These are phyloP conservation scores for Neurospora sp. DNA, from an alignment of 495 filamentous ascomycete species.

Conservation along the genomic window DNA sequence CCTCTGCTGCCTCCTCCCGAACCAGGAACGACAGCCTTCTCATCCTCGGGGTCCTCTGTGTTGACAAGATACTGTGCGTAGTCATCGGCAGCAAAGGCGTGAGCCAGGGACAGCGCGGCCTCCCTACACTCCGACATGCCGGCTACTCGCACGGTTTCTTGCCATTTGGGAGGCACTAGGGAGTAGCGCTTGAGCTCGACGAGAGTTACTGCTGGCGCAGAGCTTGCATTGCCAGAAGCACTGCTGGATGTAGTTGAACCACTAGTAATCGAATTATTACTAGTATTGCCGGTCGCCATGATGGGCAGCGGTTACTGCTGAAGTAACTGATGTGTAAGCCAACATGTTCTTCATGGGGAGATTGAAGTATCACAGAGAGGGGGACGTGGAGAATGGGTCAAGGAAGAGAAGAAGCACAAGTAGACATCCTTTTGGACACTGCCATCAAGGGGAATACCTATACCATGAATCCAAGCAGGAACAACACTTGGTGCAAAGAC, in stretches of 20 bases:
- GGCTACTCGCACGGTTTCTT: constrained; percentile 47
- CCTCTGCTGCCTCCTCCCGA: background rate
- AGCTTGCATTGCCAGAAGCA: background rate
- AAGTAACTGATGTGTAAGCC: background rate
- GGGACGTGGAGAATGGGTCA: background rate
- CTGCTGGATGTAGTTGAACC: background rate
- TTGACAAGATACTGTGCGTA: constrained; percentile 62
- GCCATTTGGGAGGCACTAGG: constrained; percentile 36
- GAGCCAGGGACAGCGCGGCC: constrained; percentile 56
- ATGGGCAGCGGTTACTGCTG: constrained; percentile 9
- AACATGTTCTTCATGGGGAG: background rate
- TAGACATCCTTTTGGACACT: background rate
- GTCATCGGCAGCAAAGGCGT: constrained; percentile 67
- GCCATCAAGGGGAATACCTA: background rate
- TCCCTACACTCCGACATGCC: constrained; percentile 52
- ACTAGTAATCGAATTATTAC: constrained; percentile 13
- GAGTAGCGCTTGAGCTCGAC: constrained; percentile 37
- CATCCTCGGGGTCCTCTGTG: constrained; percentile 48
- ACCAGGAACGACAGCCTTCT: constrained; percentile 21
- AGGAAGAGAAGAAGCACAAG: background rate
- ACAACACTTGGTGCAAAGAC: background rate
- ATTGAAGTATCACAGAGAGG: background rate
- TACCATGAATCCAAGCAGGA: background rate
- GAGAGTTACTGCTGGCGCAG: constrained; percentile 10
- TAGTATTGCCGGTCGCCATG: constrained; percentile 26